Conservation (phyloP, 2,329 filamentous ascomycete genomes). For the Fusarium lateritium region DNA sequence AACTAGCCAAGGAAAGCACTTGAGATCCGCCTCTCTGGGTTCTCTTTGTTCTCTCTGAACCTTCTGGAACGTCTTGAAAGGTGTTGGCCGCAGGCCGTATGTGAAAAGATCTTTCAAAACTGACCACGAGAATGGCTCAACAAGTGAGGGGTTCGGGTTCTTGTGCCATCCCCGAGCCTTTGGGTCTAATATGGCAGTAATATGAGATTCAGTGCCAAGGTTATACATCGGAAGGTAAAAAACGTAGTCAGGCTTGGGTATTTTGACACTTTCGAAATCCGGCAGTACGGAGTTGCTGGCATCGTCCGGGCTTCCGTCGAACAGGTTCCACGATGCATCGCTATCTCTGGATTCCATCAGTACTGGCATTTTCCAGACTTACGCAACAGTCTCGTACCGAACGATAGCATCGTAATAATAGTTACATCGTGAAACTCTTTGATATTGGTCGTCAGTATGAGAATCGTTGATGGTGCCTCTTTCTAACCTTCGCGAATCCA, state of each 20-base stretch:
- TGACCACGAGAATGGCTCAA: too few species aligned
- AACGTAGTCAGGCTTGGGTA: neutral
- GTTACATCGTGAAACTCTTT: neutral
- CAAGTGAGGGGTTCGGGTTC: too few species aligned
- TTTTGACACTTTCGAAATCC: neutral
- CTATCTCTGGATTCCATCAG: neutral
- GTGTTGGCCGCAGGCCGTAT: too few species aligned
- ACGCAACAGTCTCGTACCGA: too few species aligned
- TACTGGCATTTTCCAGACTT: neutral
- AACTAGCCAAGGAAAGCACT: too few species aligned
- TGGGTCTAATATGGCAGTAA: neutral
- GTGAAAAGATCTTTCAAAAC: too few species aligned
- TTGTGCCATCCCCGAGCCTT: neutral
- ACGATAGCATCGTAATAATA: neutral
- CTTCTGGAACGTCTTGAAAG: too few species aligned
- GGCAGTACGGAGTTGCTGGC: too few species aligned
- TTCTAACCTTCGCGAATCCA: neutral
- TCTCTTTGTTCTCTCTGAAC: too few species aligned
- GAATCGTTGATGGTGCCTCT: too few species aligned
- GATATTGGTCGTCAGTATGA: neutral
- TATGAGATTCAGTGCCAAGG: neutral
- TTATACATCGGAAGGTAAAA: neutral
- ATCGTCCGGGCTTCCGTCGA: neutral
- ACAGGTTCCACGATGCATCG: too few species aligned
- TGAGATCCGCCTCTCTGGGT: too few species aligned